These are phyloP conservation scores for Selenicereus undatus DNA, from an alignment of 148 eudicot species.

Conservation along the genomic window DNA sequence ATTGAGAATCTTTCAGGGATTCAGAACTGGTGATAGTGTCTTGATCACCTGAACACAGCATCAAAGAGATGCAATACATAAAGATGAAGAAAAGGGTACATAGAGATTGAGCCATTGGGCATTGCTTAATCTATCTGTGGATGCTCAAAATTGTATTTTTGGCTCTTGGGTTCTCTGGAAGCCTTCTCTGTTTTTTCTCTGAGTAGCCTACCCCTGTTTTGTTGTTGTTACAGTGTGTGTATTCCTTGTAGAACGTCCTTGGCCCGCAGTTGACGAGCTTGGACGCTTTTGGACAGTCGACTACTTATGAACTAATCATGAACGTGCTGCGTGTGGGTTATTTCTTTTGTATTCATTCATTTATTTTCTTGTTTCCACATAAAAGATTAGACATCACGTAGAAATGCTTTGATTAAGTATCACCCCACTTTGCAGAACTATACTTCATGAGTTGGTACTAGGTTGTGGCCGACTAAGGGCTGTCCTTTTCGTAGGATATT, in stretches of 20 bases:
- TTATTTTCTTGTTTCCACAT: not conserved
- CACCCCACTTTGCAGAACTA: not conserved
- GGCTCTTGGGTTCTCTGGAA: not conserved
- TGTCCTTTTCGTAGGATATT: too few relatives aligned
- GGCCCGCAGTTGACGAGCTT: not conserved
- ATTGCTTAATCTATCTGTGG: not conserved
- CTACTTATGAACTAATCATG: not conserved
- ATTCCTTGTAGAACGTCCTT: not conserved
- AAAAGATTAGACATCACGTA: not conserved
- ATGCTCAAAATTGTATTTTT: too few relatives aligned
- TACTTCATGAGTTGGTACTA: not conserved
- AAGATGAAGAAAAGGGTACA: not conserved
- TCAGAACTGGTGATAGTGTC: slow-evolving; percentile 27
- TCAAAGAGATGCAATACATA: not conserved
- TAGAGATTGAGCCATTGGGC: slow-evolving; percentile 9
- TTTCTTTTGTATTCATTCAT: not conserved
- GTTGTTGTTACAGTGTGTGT: not conserved
- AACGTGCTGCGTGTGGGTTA: not conserved
- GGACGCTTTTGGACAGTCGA: not conserved
- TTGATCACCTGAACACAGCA: slow-evolving; percentile 4
- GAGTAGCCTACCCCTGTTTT: not conserved
- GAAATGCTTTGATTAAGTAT: not conserved
- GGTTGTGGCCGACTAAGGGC: not conserved
- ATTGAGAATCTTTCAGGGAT: slow-evolving; percentile 30
- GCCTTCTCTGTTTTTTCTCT: not conserved